These are phyloP conservation scores for Nakazawaea holstii DNA, from an alignment of 805 yeast genomes.

Conservation along the genomic window DNA sequence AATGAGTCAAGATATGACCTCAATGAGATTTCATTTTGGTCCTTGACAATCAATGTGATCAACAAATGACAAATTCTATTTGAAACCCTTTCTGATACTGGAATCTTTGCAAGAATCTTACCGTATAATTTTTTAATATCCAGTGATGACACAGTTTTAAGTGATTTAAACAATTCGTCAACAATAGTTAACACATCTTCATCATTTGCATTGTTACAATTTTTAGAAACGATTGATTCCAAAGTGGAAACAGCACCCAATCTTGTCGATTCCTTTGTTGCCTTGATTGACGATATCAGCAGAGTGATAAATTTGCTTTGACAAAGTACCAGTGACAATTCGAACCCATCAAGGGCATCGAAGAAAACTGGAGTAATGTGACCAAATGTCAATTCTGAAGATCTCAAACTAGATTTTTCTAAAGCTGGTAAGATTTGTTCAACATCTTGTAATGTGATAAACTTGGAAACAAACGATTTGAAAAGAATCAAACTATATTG, in stretches of 20 bases:
- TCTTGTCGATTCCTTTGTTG: conserved; percentile 66
- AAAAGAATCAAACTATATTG: conserved; percentile 30
- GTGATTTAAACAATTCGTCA: conserved; percentile 48
- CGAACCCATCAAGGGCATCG: conserved; percentile 26
- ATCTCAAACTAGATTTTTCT: conserved; percentile 70
- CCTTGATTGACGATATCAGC: conserved; percentile 52
- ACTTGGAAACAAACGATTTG: conserved; percentile 39
- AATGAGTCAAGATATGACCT: conserved; percentile 42
- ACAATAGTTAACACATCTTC: conserved; percentile 30
- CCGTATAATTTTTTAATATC: conserved; percentile 62
- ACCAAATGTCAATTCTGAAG: conserved; percentile 69
- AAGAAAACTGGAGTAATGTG: conserved; percentile 48
- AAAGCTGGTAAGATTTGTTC: conserved; percentile 48
- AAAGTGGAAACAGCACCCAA: conserved; percentile 36
- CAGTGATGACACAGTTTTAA: conserved; percentile 51
- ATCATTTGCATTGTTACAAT: conserved; percentile 19
- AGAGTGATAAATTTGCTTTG: conserved; percentile 43
- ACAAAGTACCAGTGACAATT: conserved; percentile 34
- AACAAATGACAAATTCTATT: conserved; percentile 36
- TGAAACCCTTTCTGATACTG: conserved; percentile 23
- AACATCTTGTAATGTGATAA: conserved; percentile 34
- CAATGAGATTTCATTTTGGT: conserved; percentile 67
- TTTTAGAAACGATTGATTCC: conserved; percentile 16
- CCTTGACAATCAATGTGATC: conserved; percentile 57
- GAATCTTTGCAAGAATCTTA: conserved; percentile 32